Evolutionary conservation across 257 asterid species (phyloP).

Genomic region (Cruciata laevipes): DNA sequence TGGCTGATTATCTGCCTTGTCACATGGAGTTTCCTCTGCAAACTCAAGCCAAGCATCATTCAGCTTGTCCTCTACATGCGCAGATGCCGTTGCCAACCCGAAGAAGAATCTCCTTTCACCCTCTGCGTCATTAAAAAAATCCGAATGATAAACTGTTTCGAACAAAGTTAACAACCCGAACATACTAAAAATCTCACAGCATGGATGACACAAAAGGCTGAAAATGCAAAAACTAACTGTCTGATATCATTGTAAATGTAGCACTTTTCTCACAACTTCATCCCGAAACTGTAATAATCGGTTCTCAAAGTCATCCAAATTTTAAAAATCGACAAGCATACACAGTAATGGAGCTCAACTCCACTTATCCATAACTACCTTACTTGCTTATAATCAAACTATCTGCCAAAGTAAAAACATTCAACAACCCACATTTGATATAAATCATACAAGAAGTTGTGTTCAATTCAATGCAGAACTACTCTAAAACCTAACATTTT

Average conservation of each 20-base stretch:
- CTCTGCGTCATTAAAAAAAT: slow-evolving; percentile 22
- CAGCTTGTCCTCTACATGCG: slow-evolving; percentile 92
- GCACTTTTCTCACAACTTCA: not conserved
- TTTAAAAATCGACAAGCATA: not conserved
- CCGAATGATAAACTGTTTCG: not conserved
- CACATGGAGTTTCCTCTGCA: slow-evolving; percentile 66
- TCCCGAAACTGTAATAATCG: not conserved
- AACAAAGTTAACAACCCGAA: too few species aligned
- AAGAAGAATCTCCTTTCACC: slow-evolving; percentile 75
- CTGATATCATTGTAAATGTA: not conserved
- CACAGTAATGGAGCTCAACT: not conserved
- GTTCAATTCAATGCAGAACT: not conserved
- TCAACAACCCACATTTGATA: too few species aligned
- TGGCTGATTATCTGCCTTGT: slow-evolving; percentile 42
- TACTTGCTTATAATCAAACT: not conserved
- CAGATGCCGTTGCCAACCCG: slow-evolving; percentile 96
- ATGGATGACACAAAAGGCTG: not conserved
- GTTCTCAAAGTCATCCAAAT: not conserved
- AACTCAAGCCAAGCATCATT: slow-evolving; percentile 97
- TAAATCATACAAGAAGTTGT: not conserved
- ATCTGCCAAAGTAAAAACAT: not conserved
- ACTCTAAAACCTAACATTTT: not conserved
- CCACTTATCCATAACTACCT: not conserved
- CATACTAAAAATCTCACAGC: not conserved
- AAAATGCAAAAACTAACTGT: not conserved